Conservation (phyloP, 768 basidiomycete species). For the Lactifluus volemus region DNA sequence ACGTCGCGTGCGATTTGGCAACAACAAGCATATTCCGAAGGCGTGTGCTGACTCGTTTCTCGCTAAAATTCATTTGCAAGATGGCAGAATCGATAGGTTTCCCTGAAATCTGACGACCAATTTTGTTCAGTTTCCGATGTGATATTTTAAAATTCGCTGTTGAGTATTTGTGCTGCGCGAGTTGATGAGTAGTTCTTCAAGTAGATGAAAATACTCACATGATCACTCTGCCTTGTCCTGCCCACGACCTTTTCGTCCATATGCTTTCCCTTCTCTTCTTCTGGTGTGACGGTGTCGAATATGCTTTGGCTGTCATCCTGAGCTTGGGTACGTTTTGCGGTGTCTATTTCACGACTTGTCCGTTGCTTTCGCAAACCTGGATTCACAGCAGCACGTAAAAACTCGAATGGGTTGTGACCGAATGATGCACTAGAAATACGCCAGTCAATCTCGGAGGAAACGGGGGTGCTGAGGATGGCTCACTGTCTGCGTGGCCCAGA, state of each 20-base stretch:
- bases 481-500: slow-evolving; percentile 17
- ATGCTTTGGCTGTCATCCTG: slow-evolving; percentile 39
- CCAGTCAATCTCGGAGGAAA: neutral
- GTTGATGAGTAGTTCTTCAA: neutral
- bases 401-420: slow-evolving; percentile 16
- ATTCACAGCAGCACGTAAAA: slow-evolving; percentile 14
- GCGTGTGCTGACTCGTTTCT: slow-evolving; percentile 80
- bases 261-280: neutral
- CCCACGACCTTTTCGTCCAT: neutral
- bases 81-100: slow-evolving; percentile 94
- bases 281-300: slow-evolving; percentile 32
- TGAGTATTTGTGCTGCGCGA: slow-evolving; percentile 77
- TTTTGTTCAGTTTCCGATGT: slow-evolving; percentile 83
- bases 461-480: neutral
- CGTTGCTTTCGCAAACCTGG: slow-evolving; percentile 12
- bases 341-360: slow-evolving; percentile 14
- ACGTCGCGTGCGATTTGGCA: slow-evolving; percentile 76
- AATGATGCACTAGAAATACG: slow-evolving; percentile 16
- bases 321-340: slow-evolving; percentile 35
- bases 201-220: neutral
- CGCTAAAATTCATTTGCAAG: slow-evolving; percentile 92
- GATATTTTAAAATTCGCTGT: slow-evolving; percentile 92
- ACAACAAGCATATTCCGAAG: slow-evolving; percentile 84
- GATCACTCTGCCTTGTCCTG: slow-evolving; percentile 9
- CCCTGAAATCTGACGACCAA: slow-evolving; percentile 79